Conservation (phyloP, 2,329 filamentous ascomycete genomes). For the Scytalidium sp. region DNA sequence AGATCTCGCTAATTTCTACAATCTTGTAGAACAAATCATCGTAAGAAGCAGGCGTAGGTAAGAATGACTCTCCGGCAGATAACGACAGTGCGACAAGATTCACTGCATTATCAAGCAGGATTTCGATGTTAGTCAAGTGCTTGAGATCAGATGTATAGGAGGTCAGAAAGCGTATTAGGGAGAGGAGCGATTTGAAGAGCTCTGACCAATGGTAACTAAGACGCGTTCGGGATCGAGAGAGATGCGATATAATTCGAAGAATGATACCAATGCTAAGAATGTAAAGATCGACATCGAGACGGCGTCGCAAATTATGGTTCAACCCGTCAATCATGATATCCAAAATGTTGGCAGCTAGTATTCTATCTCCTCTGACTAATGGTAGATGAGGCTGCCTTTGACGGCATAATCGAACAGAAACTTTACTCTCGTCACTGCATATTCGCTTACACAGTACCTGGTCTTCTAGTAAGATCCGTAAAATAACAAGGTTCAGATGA, state of each 20-base stretch:
- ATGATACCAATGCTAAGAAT: slow-evolving; percentile 78
- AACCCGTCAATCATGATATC: slow-evolving; percentile 89
- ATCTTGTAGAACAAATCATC: slow-evolving; percentile 99
- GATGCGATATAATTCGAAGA: slow-evolving; percentile 77
- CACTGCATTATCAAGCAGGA: slow-evolving; percentile 73
- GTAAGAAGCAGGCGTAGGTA: slow-evolving; percentile 83
- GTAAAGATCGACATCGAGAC: slow-evolving; percentile 83
- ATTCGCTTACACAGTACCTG: slow-evolving; percentile 76
- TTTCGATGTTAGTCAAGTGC: slow-evolving; percentile 63
- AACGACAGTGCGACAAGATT: slow-evolving; percentile 82
- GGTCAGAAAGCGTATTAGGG: slow-evolving; percentile 85
- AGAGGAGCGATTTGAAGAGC: slow-evolving; percentile 84
- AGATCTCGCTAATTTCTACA: slow-evolving; percentile 82
- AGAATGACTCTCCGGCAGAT: slow-evolving; percentile 83
- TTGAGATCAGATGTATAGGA: slow-evolving; percentile 81
- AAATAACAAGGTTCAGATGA: slow-evolving; percentile 78
- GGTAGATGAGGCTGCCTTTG: slow-evolving; percentile 87
- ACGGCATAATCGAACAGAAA: slow-evolving; percentile 77
- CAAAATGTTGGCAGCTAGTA: slow-evolving; percentile 72
- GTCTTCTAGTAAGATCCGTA: slow-evolving; percentile 87
- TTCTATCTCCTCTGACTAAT: slow-evolving; percentile 66
- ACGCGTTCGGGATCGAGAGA: slow-evolving; percentile 78
- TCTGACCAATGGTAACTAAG: slow-evolving; percentile 93
- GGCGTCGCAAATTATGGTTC: slow-evolving; percentile 86
- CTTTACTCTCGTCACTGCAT: slow-evolving; percentile 74